These are phyloP conservation scores for Podospora pseudopauciseta DNA, from an alignment of 495 filamentous ascomycete genomes.

Conservation along the genomic window DNA sequence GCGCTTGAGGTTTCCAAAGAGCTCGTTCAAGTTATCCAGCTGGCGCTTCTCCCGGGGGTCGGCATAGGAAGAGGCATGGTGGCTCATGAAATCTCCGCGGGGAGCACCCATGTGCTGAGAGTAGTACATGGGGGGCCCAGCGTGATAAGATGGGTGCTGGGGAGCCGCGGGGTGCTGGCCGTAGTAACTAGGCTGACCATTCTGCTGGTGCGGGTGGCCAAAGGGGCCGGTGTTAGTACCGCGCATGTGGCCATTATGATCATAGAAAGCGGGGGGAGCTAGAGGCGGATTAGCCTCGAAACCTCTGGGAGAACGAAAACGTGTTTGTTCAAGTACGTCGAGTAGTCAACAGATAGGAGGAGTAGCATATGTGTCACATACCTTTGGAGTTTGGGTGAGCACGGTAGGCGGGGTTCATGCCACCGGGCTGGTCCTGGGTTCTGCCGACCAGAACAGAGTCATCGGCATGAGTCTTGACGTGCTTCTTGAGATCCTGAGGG, in stretches of 20 bases:
- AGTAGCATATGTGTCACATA: slow-evolving; percentile 34
- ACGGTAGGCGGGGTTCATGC: slow-evolving; percentile 57
- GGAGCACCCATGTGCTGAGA: slow-evolving; percentile 51
- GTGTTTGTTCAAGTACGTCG: slow-evolving; percentile 30
- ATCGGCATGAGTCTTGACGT: slow-evolving; percentile 99
- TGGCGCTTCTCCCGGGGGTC: slow-evolving; percentile 69
- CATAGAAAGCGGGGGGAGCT: slow-evolving; percentile 55
- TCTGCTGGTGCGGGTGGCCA: slow-evolving; percentile 49
- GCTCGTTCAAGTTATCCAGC: slow-evolving; percentile 85
- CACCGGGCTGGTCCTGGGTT: slow-evolving; percentile 64
- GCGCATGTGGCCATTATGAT: slow-evolving; percentile 57
- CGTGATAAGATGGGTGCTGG: slow-evolving; percentile 49
- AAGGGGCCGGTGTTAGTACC: slow-evolving; percentile 47
- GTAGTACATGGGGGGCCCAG: slow-evolving; percentile 57
- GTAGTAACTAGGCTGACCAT: slow-evolving; percentile 49
- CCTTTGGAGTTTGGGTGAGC: slow-evolving; percentile 48
- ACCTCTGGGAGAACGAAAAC: slow-evolving; percentile 19
- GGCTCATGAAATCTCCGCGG: slow-evolving; percentile 46
- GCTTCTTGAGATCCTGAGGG: slow-evolving; percentile 98
- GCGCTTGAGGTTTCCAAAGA: slow-evolving; percentile 88
- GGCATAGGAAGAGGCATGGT: slow-evolving; percentile 51
- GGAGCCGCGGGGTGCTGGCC: slow-evolving; percentile 57
- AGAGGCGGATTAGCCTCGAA: slow-evolving; percentile 45
- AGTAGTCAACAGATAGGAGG: slow-evolving; percentile 6
- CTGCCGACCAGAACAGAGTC: slow-evolving; percentile 82